Evolutionary conservation across 1,284 basidiomycete species (phyloP), one percentile per base, ranked within the genome.

Genomic region (Wallemia hederae): DNA sequence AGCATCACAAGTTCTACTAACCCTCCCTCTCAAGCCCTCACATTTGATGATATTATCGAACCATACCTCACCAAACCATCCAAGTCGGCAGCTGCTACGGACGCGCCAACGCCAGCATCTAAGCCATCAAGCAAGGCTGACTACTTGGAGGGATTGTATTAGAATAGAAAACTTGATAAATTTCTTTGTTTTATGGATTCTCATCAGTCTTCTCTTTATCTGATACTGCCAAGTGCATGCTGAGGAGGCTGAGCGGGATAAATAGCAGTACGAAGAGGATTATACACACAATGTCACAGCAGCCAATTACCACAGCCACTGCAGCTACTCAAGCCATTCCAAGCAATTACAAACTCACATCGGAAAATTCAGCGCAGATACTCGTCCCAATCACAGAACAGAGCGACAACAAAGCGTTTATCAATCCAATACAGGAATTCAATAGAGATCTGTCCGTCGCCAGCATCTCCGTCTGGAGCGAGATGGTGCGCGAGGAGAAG

Each of bases 341-440:
- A 11, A n/a, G 22, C 3, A 49, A 49, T 49, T n/a, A 49, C n/a
- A 49, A 22, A 49, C n/a, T 58, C 24, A 28, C 56, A 28, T 24
- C 81, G 9, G 89, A 94, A 74, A 85, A 85, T 66, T 82, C 78
- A 1, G 81, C 88, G 0, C 81, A 81, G 66, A 85, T 92, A 66
- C 77, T 92, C 61, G 74, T 89, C 11, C 81, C 83, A 0, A 76
- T 60, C 22, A 59, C 39, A 19, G 31, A 55, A 17, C 59, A 28
- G 61, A 33, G 80, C 57, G 73, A 73, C 61, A 80, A 85, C 66
- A 81, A 84, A 63, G 84, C 88, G 0, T 99, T 99, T 72, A 74
- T 98, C 62, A 99, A 99, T 69, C 92, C 94, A 1, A 85, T 97
- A 5, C 92, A 99, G 68, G 89, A 99, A 71, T 99, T 96, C 76